Conservation (phyloP, 805 yeast genomes). For the Ogataea nonfermentans region DNA sequence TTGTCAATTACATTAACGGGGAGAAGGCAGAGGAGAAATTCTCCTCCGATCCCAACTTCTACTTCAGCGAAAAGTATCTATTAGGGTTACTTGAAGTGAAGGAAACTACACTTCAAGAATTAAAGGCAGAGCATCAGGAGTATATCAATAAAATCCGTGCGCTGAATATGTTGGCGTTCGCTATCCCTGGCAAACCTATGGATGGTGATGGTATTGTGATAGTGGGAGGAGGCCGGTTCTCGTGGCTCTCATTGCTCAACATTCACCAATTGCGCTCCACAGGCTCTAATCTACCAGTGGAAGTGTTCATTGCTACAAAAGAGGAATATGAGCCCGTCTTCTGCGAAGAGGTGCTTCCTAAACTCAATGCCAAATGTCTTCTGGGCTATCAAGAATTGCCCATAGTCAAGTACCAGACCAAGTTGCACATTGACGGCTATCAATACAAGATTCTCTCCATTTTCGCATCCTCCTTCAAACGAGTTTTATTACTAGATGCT, state of each 20-base stretch:
- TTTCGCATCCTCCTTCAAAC: slow-evolving; percentile 44
- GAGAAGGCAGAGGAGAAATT: slow-evolving; percentile 45
- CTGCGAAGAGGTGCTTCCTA: slow-evolving; percentile 43
- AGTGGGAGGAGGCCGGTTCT: slow-evolving; percentile 52
- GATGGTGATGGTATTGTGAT: slow-evolving; percentile 42
- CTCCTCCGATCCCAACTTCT: slow-evolving; percentile 38
- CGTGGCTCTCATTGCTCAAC: slow-evolving; percentile 50
- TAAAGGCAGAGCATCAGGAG: slow-evolving; percentile 17
- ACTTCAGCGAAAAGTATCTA: slow-evolving; percentile 46
- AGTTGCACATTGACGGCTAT: slow-evolving; percentile 41
- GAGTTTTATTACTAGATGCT: slow-evolving; percentile 48
- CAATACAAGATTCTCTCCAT: slow-evolving; percentile 53
- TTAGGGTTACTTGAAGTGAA: slow-evolving; percentile 42
- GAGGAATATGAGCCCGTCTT: slow-evolving; percentile 46
- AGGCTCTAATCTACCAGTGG: slow-evolving; percentile 49
- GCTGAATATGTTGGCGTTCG: slow-evolving; percentile 39
- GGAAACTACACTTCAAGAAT: slow-evolving; percentile 24
- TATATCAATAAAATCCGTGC: slow-evolving; percentile 21
- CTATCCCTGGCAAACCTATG: slow-evolving; percentile 17
- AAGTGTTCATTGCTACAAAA: slow-evolving; percentile 44
- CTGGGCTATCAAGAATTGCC: slow-evolving; percentile 37
- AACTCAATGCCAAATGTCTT: slow-evolving; percentile 46
- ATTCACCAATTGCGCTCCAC: slow-evolving; percentile 44
- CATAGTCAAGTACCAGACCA: slow-evolving; percentile 19
- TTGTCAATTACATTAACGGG: slow-evolving; percentile 41